phyloP scores from a whole-genome alignment of 179 eudicot genomes.

The Silene noctiflora region DNA sequence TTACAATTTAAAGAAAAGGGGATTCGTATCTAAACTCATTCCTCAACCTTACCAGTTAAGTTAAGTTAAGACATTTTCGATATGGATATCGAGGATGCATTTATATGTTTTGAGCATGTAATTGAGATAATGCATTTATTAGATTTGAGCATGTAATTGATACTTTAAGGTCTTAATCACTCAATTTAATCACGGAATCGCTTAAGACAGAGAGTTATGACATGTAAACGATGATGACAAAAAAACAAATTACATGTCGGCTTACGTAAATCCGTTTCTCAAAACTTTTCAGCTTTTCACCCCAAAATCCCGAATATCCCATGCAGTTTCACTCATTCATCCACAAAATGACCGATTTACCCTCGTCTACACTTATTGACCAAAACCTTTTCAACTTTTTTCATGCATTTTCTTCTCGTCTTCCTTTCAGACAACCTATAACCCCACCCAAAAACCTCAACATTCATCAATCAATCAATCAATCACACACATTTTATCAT shows the following conservation, averaged over 20 bases:
- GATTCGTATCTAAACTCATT: no score
- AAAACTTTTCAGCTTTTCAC: no score
- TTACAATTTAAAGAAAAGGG: no score
- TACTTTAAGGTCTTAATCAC: background rate
- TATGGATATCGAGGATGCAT: no score
- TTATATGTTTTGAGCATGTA: no score
- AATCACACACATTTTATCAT: background rate
- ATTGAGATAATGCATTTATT: no score
- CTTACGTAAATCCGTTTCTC: background rate
- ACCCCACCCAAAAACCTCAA: background rate
- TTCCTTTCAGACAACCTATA: background rate
- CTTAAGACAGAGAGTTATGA: background rate
- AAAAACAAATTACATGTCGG: background rate
- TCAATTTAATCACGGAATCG: conserved; percentile 1
- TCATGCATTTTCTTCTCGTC: background rate
- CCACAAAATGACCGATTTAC: background rate
- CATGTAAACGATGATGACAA: background rate
- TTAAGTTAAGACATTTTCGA: no score
- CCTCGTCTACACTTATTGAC: background rate
- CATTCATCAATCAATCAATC: background rate
- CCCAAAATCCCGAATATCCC: no score
- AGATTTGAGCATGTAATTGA: background rate
- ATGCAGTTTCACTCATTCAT: no score
- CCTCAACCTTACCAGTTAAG: no score
- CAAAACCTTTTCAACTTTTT: background rate